Evolutionary conservation across 1,139 yeast genomes (phyloP).

Genomic region (Nakaseomyces bracarensis): DNA sequence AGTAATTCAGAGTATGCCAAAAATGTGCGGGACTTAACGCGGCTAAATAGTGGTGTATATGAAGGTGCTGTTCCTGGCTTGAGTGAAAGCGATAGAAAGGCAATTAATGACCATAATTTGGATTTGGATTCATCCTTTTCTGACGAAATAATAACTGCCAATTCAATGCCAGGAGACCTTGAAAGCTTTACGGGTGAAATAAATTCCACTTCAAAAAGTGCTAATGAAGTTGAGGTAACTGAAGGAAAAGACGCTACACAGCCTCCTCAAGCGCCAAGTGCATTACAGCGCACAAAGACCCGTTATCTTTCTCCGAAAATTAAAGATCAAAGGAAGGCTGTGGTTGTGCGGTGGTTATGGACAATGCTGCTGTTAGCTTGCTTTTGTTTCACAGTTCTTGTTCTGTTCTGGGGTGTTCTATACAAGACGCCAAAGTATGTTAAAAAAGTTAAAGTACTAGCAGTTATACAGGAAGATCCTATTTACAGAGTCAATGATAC

Average conservation of each 20-base stretch:
- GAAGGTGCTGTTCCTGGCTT: neutral
- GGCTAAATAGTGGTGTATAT: neutral
- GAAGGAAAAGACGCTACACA: neutral
- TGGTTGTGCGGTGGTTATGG: slow-evolving; percentile 11
- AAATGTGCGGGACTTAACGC: neutral
- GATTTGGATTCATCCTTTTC: neutral
- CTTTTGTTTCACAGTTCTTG: slow-evolving; percentile 7
- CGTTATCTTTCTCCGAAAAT: slow-evolving; percentile 13
- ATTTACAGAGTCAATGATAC: slow-evolving; percentile 2
- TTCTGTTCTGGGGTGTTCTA: slow-evolving; percentile 9
- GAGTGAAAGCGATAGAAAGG: neutral
- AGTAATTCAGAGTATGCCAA: neutral
- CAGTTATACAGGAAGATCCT: slow-evolving; percentile 8
- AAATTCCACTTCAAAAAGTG: neutral
- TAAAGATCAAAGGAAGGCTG: slow-evolving; percentile 10
- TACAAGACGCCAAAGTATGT: slow-evolving; percentile 6
- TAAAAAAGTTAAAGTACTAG: slow-evolving; percentile 5
- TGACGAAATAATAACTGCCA: neutral
- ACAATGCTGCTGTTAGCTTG: slow-evolving; percentile 8
- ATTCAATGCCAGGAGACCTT: neutral
- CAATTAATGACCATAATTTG: neutral
- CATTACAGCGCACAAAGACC: slow-evolving; percentile 7
- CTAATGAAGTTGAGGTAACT: neutral
- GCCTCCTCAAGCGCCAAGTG: slow-evolving; percentile 7
- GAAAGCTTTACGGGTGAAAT: neutral